Evolutionary conservation across 1,284 basidiomycete genomes (phyloP).

Genomic region (Golubevia sp.): DNA sequence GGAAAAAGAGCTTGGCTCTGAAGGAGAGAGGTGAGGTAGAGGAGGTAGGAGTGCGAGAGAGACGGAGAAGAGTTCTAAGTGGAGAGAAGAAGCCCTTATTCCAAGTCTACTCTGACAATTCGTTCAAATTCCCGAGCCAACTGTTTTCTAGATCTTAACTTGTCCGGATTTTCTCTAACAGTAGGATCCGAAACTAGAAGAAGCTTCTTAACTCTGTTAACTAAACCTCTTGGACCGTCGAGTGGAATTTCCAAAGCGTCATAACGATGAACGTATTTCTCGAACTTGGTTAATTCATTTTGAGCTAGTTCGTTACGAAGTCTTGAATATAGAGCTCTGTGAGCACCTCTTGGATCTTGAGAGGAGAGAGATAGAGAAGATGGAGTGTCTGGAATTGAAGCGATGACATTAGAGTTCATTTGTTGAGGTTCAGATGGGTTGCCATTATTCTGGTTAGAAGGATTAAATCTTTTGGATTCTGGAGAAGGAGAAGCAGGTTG

Average conservation of each 20-base stretch:
- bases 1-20: too few relatives aligned
- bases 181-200: constrained; percentile 38
- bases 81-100: too few relatives aligned
- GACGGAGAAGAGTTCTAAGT: too few relatives aligned
- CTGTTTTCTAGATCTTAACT: constrained; percentile 29
- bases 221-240: constrained; percentile 39
- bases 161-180: constrained; percentile 28
- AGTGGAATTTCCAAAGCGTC: constrained; percentile 45
- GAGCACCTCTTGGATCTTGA: constrained; percentile 1
- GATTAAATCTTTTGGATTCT: too few relatives aligned
- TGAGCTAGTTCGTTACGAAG: constrained; percentile 32
- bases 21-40: too few relatives aligned
- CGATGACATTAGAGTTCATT: too few relatives aligned
- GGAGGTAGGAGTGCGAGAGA: too few relatives aligned
- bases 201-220: constrained; percentile 45
- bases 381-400: too few relatives aligned
- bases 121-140: constrained; percentile 46
- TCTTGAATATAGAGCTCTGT: constrained; percentile 36
- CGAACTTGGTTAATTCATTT: constrained; percentile 40
- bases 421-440: too few relatives aligned
- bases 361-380: too few relatives aligned
- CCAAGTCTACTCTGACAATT: constrained; percentile 23
- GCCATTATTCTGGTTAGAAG: too few relatives aligned
- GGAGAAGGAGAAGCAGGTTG: too few relatives aligned
- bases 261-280: constrained; percentile 44